Evolutionary conservation across 2,329 filamentous ascomycete genomes (phyloP).

Genomic region (Fonsecaea nubica): DNA sequence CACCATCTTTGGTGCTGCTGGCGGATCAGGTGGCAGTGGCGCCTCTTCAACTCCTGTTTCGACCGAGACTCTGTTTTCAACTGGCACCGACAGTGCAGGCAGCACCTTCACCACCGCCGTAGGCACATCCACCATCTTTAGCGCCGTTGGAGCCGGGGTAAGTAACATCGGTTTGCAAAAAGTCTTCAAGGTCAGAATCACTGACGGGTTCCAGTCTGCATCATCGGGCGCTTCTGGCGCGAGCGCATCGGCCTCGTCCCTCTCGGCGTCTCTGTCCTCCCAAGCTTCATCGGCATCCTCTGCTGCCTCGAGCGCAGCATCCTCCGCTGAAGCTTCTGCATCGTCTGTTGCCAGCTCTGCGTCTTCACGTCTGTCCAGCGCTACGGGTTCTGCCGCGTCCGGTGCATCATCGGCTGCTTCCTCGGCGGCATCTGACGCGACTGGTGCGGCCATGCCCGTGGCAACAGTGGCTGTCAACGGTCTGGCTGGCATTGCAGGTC

Average conservation of each 20-base stretch:
- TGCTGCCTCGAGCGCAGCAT: conserved; percentile 34
- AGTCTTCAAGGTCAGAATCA: background rate
- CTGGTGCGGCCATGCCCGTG: conserved; percentile 33
- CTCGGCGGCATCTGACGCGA: conserved; percentile 17
- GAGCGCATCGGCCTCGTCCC: conserved; percentile 24
- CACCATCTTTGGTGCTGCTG: conserved; percentile 13
- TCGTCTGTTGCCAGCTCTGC: background rate
- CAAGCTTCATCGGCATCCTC: conserved; percentile 33
- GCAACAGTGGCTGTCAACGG: conserved; percentile 39
- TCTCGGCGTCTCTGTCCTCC: conserved; percentile 30
- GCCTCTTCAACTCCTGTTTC: conserved; percentile 32
- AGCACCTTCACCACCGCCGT: conserved; percentile 38
- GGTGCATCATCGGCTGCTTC: conserved; percentile 35
- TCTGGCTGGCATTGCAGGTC: conserved; percentile 48
- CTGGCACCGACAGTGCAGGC: conserved; percentile 36
- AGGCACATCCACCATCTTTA: conserved; percentile 38
- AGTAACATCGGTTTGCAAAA: conserved; percentile 1
- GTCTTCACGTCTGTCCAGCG: conserved; percentile 27
- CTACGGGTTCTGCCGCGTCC: conserved; percentile 26
- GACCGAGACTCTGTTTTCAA: conserved; percentile 37
- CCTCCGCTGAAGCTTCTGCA: conserved; percentile 37
- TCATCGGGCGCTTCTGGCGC: conserved; percentile 35
- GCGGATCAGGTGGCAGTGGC: conserved; percentile 5
- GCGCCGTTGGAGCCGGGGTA: conserved; percentile 17
- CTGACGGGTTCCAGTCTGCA: conserved; percentile 23